Evolutionary conservation across 345 rosid genomes (phyloP).

Genomic region (Lepidium sativum): DNA sequence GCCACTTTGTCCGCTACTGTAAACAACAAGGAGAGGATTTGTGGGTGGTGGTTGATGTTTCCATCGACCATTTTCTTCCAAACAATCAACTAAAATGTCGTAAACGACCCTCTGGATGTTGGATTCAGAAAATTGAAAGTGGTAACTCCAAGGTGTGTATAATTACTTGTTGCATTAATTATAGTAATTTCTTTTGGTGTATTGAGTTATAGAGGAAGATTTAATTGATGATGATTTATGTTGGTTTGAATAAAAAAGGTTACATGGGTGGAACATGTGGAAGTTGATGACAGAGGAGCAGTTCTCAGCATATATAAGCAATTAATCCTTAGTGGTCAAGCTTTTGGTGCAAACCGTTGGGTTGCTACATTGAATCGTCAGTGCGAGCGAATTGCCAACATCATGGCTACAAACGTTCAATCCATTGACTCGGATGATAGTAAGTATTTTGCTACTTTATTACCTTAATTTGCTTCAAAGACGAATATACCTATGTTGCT

Average conservation of each 20-base stretch:
- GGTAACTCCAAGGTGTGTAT: slow-evolving; percentile 66
- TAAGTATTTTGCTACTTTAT: slow-evolving; percentile 7
- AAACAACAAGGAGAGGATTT: slow-evolving; percentile 65
- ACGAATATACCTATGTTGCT: background rate
- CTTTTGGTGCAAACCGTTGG: slow-evolving; percentile 92
- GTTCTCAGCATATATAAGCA: slow-evolving; percentile 54
- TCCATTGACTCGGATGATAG: slow-evolving; percentile 38
- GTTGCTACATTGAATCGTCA: slow-evolving; percentile 69
- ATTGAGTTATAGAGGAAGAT: background rate
- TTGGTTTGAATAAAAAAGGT: slow-evolving; percentile 36
- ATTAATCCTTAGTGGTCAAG: slow-evolving; percentile 54
- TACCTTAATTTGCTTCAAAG: background rate
- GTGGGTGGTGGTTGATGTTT: slow-evolving; percentile 95
- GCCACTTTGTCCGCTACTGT: slow-evolving; percentile 65
- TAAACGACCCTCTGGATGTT: slow-evolving; percentile 84
- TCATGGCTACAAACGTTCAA: slow-evolving; percentile 48
- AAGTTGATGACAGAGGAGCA: slow-evolving; percentile 73
- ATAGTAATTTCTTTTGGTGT: background rate
- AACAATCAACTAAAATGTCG: slow-evolving; percentile 43
- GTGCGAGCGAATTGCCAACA: slow-evolving; percentile 71
- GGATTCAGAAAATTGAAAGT: slow-evolving; percentile 68
- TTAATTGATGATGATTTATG: background rate
- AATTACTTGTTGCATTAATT: background rate
- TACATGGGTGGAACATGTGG: slow-evolving; percentile 90
- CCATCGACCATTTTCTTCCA: slow-evolving; percentile 63